phyloP scores from a whole-genome alignment of 2,329 filamentous ascomycete species.

The Colletotrichum sp. region DNA sequence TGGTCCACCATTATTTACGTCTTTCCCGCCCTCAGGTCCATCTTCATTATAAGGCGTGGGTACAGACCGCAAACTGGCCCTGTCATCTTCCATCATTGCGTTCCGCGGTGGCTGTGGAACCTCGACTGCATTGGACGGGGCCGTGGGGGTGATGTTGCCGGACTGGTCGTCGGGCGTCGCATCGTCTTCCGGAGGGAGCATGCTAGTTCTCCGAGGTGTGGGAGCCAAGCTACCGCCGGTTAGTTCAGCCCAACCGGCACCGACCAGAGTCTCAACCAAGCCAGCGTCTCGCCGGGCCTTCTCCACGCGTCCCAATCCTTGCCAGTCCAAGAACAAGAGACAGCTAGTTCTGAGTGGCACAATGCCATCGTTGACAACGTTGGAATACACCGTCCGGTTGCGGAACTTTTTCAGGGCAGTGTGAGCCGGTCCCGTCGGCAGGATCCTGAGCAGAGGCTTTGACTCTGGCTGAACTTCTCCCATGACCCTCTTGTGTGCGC shows the following conservation, averaged over 20 bases:
- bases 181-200: conserved; percentile 37
- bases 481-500: conserved; percentile 63
- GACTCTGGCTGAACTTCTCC: conserved; percentile 74
- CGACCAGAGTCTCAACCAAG: conserved; percentile 88
- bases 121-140: conserved; percentile 49
- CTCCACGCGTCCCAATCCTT: conserved; percentile 89
- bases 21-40: conserved; percentile 8
- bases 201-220: conserved; percentile 48
- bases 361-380: conserved; percentile 97
- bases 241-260: conserved; percentile 93
- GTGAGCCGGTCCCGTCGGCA: conserved; percentile 91
- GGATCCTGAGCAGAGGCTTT: conserved; percentile 85
- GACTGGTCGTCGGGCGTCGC: conserved; percentile 11
- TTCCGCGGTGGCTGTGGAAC: conserved; percentile 75
- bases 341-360: conserved; percentile 95
- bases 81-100: conserved; percentile 72
- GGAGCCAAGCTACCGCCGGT: conserved; percentile 69
- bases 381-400: conserved; percentile 92
- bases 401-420: conserved; percentile 85
- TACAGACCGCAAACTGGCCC: conserved; percentile 57
- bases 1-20: conserved; percentile 48
- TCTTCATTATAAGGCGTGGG: conserved; percentile 35
- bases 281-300: conserved; percentile 93
- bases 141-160: conserved; percentile 19
- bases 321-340: conserved; percentile 96